Conservation (phyloP, 768 basidiomycete species). For the Pleurotus tuber-regium region DNA sequence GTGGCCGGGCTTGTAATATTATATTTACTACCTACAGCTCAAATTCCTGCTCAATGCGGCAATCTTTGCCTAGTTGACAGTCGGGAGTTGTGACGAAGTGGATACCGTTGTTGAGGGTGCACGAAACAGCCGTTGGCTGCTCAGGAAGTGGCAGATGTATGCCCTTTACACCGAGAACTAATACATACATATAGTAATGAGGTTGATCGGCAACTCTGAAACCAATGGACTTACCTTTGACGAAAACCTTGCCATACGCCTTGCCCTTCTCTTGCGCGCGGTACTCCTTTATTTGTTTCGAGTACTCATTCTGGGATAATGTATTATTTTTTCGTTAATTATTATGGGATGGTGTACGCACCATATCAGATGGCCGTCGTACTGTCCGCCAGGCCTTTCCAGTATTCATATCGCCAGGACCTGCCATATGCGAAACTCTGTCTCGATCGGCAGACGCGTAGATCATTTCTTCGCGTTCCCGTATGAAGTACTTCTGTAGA, state of each 20-base stretch:
- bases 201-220: neutral
- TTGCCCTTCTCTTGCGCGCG: constrained; percentile 79
- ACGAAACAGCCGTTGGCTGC: constrained; percentile 72
- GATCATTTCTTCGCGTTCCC: constrained; percentile 73
- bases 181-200: constrained; percentile 10
- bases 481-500: constrained; percentile 73
- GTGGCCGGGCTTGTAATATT: neutral
- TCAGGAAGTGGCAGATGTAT: constrained; percentile 76
- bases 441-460: constrained; percentile 82
- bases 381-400: constrained; percentile 88
- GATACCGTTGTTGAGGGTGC: constrained; percentile 94
- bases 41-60: constrained; percentile 83
- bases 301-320: constrained; percentile 78
- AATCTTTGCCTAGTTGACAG: constrained; percentile 53
- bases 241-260: constrained; percentile 89
- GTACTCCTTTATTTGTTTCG: constrained; percentile 84
- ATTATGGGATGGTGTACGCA: constrained; percentile 30
- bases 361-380: constrained; percentile 92
- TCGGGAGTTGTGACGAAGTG: constrained; percentile 93
- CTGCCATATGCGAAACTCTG: constrained; percentile 64
- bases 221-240: constrained; percentile 60
- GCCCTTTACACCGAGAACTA: constrained; percentile 76
- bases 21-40: constrained; percentile 62
- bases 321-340: constrained; percentile 11
- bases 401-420: constrained; percentile 78